These are phyloP conservation scores for Agaricus blazei DNA, from an alignment of 768 basidiomycete genomes.

Conservation along the genomic window DNA sequence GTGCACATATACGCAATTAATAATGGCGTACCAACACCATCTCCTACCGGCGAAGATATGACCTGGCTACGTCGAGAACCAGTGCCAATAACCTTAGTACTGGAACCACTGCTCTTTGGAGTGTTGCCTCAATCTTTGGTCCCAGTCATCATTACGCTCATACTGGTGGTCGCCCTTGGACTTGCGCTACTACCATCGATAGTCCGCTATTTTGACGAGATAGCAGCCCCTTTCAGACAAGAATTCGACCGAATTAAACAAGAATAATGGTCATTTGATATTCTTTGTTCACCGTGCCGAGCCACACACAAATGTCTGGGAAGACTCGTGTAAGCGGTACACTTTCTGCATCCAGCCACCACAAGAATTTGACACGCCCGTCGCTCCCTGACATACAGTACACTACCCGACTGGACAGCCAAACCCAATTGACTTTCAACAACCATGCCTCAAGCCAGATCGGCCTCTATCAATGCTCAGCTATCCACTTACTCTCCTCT, in stretches of 20 bases:
- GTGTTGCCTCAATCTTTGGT: conserved; percentile 52
- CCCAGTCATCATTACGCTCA: conserved; percentile 27
- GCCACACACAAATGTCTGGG: background rate
- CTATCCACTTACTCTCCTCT: too few species aligned
- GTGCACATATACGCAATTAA: conserved; percentile 54
- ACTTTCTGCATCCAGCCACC: too few species aligned
- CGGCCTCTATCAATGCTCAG: too few species aligned
- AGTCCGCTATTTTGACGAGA: conserved; percentile 1
- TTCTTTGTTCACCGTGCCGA: background rate
- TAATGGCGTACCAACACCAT: conserved; percentile 47
- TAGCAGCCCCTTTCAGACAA: background rate
- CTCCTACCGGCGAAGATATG: conserved; percentile 11
- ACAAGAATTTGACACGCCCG: too few species aligned
- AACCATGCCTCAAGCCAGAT: too few species aligned
- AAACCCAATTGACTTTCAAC: too few species aligned
- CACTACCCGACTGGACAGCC: too few species aligned
- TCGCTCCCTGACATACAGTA: too few species aligned
- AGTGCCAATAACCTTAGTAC: conserved; percentile 45
- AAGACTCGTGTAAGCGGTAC: too few species aligned
- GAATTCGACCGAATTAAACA: background rate
- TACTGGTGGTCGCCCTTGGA: conserved; percentile 15
- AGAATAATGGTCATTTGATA: background rate
- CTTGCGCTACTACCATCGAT: background rate
- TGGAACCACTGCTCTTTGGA: conserved; percentile 60
- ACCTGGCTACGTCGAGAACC: conserved; percentile 17